Evolutionary conservation across 306 rosid species (phyloP), one percentile per base, ranked within the genome.

Genomic region (Begonia peltatifolia): DNA sequence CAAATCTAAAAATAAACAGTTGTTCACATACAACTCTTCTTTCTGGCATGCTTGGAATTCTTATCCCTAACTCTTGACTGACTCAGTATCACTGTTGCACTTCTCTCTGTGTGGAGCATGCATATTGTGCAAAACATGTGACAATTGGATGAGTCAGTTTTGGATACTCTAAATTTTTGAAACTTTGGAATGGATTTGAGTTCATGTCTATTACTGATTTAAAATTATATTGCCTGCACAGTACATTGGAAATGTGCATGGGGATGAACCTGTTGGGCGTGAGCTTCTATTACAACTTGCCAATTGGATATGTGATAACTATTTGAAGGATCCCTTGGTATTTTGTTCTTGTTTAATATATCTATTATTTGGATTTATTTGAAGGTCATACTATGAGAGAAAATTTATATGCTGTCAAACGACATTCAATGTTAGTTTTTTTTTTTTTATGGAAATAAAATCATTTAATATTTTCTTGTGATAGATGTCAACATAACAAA

Each of bases 161-260:
- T 5, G 0, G 1, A 30, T 30, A 7, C 38, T 30, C 3, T 30
- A 30, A 5, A 30, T 4, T 30, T 30, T 30, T 30, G 38, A 30
- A 30, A 30, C 38, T 30, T 30, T 30, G 38, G 38, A 30, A 30
- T 30, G 38, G 38, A 30, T 5, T 30, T 30, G 6, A 5, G 2
- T 30, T 30, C 9, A 30, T 30, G 38, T 30, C 6, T 30, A 30
- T 30, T 30, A 7, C 38, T 30, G 38, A 43, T 55, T 55, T 69
- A 22, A 12, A 63, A 46, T 69, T 65, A 52, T 51, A 55, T 55
- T 46, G 73, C 44, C 55, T 68, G 66, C 70, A 57, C 86, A 90
- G 99, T 83, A 83, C 82, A 80, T 90, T 57, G 99, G 95, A 52
- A 90, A 90, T 58, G 92, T 86, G 70, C 99, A 90, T 41, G 95